Evolutionary conservation across 169 alveolate genomes (phyloP), one percentile per base, ranked within the genome.

Genomic region (Blepharisma undulans): DNA sequence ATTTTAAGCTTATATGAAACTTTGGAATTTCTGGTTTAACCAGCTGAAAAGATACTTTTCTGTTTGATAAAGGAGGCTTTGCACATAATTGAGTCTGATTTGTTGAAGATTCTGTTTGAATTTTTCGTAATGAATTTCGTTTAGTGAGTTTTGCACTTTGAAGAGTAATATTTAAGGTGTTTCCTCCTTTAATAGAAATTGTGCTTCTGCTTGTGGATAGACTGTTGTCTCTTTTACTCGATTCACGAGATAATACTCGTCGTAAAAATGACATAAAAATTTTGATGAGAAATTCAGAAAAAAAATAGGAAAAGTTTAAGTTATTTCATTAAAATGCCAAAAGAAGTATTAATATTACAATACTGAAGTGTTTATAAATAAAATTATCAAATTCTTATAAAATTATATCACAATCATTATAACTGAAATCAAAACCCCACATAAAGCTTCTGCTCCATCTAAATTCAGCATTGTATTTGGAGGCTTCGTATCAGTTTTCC

Each of bases 401-500:
- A 48, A 10, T 48, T 48, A 48, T 48, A 48, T 18, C 66, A 48
- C 2, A 10, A 5, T 5, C 66, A 48, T 48, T 48, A 48, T 48
- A 48, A 48, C 66, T 48, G 66, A 48, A 3, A 48, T 3, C 14
- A 48, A 48, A 48, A 48, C 7, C 14, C 66, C 66, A 22, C 29
- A 34, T 36, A 82, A 82, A 30, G 10, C 16, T 22, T 36, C 27
- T 21, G 60, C 91, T 25, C 29, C 25, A 34, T 27, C 29, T 21
- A 72, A n/a, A 32, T 27, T 32, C 25, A 86, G 84, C n/a, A 86
- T 86, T 21, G 25, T 36, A 29, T 27, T n/a, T 4, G 91, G 85
- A 27, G 91, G 91, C 48, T 25, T 27, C 34, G 48, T 72, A 34
- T 86, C 91, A 33, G 92, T 88, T 76, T 88, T 76, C 87, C 87